Conservation (phyloP, 768 basidiomycete genomes). For the Xerocomellus dryophilus region DNA sequence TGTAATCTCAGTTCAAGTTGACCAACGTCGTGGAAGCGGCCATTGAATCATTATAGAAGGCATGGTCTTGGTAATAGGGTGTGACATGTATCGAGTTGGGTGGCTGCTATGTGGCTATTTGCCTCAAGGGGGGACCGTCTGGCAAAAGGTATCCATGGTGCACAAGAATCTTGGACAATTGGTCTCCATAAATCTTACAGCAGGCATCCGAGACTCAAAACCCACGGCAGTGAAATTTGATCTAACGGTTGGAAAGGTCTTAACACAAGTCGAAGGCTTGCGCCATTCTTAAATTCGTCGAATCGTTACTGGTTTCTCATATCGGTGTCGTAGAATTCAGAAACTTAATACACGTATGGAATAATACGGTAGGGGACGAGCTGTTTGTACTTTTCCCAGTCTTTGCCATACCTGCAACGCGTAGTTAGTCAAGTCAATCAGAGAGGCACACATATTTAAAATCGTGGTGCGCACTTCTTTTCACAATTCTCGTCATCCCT, state of each 20-base stretch:
- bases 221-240: too few species aligned
- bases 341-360: conserved; percentile 68
- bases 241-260: neutral
- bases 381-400: conserved; percentile 89
- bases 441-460: neutral
- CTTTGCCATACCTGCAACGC: conserved; percentile 74
- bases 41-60: too few species aligned
- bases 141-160: too few species aligned
- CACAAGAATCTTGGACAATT: too few species aligned
- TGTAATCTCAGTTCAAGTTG: too few species aligned
- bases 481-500: conserved; percentile 91
- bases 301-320: neutral
- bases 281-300: neutral
- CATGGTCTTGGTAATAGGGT: too few species aligned
- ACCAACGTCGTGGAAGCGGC: too few species aligned
- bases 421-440: neutral
- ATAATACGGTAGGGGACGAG: conserved; percentile 84
- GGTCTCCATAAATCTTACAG: too few species aligned
- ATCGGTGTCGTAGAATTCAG: neutral
- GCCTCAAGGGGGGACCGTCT: too few species aligned
- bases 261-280: neutral
- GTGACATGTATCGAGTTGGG: too few species aligned
- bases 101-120: too few species aligned
- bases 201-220: too few species aligned
- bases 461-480: conserved; percentile 60